Base-by-base conservation (phyloP, 2,329 filamentous ascomycete species). In the Ceratocystiopsis brevicomis region DNA sequence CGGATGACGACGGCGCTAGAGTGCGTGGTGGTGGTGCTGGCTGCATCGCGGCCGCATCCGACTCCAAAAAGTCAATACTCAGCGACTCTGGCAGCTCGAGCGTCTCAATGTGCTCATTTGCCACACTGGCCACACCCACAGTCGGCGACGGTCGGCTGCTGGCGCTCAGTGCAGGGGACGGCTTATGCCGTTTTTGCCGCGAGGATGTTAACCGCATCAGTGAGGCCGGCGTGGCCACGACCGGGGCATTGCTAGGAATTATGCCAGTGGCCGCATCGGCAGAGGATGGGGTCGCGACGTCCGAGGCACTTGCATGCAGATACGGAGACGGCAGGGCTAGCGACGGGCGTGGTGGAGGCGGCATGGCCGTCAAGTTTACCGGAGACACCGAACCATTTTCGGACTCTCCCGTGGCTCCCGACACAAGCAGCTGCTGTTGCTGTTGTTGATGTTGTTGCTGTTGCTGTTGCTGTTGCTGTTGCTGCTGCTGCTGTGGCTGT, bases 211-310 rank as follows among this genome's bases (percentile, higher is more conserved):
- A 67, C 53, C 76, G 80, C 81, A 95, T 94, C 46, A 94, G 62
- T 8, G 86, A 93, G 10, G 87, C 84, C 1, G 86, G 86, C 0
- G 86, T 93, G 1, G 84, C 86, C 12, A 83, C 82, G 42, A 76
- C 73, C 52, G 62, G 64, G 42, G 64, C 65, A 18, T 61, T 62
- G 15, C 44, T 42, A 6, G 25, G 8, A 11, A 30, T 2, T 2
- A 10, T 30, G 2, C 38, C 50, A 44, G 40, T 48, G 45, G 21
- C 54, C 3, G 35, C 33, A 6, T 21, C 12, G 9, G 38, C 36
- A 10, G 42, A 16, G 3, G 42, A 8, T 6, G 76, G 68, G 42
- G 65, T 62, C 25, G 25, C 8, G 19, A 4, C 19, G 25, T 30
- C 25, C 6, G 25, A 30, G 25, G 25, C 25, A 9, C 6, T 9